Conservation (phyloP, 2,329 filamentous ascomycete species). For the Penicillium sp. region DNA sequence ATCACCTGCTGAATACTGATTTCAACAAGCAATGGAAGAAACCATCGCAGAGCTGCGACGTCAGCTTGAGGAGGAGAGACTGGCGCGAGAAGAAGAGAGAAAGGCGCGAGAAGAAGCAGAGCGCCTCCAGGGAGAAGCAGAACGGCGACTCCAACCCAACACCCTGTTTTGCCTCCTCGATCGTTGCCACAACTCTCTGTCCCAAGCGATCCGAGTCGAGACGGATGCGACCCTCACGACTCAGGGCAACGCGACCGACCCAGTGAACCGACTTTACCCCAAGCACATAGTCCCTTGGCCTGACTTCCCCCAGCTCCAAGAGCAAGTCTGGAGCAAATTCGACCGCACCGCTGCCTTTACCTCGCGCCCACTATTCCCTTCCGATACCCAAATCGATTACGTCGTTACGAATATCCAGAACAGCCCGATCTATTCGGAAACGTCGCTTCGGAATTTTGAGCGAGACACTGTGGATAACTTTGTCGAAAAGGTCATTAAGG, state of each 20-base stretch:
- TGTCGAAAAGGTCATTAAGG: too few species aligned
- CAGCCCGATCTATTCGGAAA: background rate
- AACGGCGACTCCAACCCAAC: conserved; percentile 20
- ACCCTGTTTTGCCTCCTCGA: conserved; percentile 24
- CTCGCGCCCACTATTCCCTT: conserved; percentile 19
- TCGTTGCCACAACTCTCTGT: conserved; percentile 14
- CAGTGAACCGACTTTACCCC: conserved; percentile 20
- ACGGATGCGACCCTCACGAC: conserved; percentile 25
- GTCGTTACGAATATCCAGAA: background rate
- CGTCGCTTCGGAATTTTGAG: background rate
- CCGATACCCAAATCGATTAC: background rate
- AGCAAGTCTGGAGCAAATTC: conserved; percentile 17
- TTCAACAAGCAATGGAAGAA: too few species aligned
- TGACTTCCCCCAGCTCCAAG: conserved; percentile 25
- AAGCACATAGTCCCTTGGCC: conserved; percentile 22
- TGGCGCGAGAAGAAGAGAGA: conserved; percentile 13
- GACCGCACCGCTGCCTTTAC: conserved; percentile 15
- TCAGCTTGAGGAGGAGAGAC: conserved; percentile 9
- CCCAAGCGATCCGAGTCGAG: conserved; percentile 22
- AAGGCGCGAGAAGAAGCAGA: conserved; percentile 16
- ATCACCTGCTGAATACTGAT: too few species aligned
- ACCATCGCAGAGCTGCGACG: background rate
- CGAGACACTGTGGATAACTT: conserved; percentile 2
- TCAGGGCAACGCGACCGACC: conserved; percentile 23
- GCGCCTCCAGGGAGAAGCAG: conserved; percentile 17